Percentiles rank a stretch among this genome's conserved stretches.
Conservation (phyloP, 2,329 filamentous ascomycete genomes). For the Alternaria sp. region DNA sequence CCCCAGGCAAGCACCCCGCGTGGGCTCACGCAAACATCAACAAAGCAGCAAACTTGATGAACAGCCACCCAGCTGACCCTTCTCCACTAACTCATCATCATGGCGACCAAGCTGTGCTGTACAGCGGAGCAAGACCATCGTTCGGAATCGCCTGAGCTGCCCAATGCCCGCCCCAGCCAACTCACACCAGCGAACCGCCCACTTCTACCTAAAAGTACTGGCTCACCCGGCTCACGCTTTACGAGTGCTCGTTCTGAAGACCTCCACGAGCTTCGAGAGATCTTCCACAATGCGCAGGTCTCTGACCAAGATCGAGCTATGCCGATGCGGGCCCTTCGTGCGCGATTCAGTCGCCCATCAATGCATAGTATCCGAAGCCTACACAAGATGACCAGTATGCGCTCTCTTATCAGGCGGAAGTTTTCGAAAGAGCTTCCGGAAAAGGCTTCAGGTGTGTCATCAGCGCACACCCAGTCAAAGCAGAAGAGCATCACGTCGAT, state of each 20-base stretch:
- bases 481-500: slow-evolving; percentile 15
- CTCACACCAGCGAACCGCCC: slow-evolving; percentile 38
- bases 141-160: slow-evolving; percentile 42
- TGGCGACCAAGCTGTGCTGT: slow-evolving; percentile 48
- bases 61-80: neutral
- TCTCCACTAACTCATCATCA: slow-evolving; percentile 12
- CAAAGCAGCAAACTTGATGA: slow-evolving; percentile 2
- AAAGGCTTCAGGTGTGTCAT: slow-evolving; percentile 13
- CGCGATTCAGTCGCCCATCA: slow-evolving; percentile 37
- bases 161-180: slow-evolving; percentile 42
- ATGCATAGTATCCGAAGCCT: slow-evolving; percentile 45
- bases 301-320: slow-evolving; percentile 16
- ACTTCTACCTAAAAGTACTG: slow-evolving; percentile 26
- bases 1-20: slow-evolving; percentile 6
- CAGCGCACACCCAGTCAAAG: slow-evolving; percentile 9
- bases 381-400: slow-evolving; percentile 48
- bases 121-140: slow-evolving; percentile 39
- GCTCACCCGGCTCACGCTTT: slow-evolving; percentile 37
- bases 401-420: slow-evolving; percentile 43
- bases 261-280: slow-evolving; percentile 44
- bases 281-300: slow-evolving; percentile 42
- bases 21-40: slow-evolving; percentile 6
- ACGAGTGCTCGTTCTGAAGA: slow-evolving; percentile 44
- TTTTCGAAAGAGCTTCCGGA: slow-evolving; percentile 40
- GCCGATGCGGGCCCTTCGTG: slow-evolving; percentile 23